Evolutionary conservation across 129 eudicot genomes (phyloP), one percentile per base, ranked within the genome.

Genomic region (Flaveria trinervia): DNA sequence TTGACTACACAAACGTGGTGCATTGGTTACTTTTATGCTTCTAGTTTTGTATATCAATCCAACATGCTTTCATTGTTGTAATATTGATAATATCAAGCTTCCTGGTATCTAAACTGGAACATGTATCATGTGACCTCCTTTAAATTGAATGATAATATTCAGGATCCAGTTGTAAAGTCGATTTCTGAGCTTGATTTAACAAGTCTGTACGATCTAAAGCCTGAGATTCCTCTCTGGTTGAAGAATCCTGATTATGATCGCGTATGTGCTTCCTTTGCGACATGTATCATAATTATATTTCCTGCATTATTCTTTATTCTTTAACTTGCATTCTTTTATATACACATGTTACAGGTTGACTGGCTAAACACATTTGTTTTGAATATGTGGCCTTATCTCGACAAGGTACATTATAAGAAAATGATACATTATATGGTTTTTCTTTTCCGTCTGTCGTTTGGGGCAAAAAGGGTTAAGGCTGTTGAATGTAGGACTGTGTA

Each of bases 221-320:
- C 93, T n/a, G 97, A 94, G 81, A 82, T 94, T 74, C 98, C 98
- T 59, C 69, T 82, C 6, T 93, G 98, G 98, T 85, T 93, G 13
- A 93, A 93, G 74, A 85, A 82, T 71, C 92, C 92, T 62, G 96
- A 93, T 84, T 90, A 90, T 79, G 98, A 94, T 41, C 90, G 96
- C 79, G 98, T 94, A 82, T 62, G 88, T 56, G 17, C 80, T 26
- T 73, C 70, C 64, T 46, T 28, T 22, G 4, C 4, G 9, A 22
- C 44, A 5, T 70, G 44, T 25, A 15, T 15, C 4, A n/a, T 41
- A 57, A 20, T 2, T 10, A 57, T 15, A 10, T 45, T 71, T 71
- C 23, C 0, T 1, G 23, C 14, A 25, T 61, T 1, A 2, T 41
- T 5, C 36, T 72, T 56, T 65, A 50, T 67, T 79, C 15, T n/a